Conservation (phyloP, 371 early-diverging fungal genomes). For the Globomyces sp. region DNA sequence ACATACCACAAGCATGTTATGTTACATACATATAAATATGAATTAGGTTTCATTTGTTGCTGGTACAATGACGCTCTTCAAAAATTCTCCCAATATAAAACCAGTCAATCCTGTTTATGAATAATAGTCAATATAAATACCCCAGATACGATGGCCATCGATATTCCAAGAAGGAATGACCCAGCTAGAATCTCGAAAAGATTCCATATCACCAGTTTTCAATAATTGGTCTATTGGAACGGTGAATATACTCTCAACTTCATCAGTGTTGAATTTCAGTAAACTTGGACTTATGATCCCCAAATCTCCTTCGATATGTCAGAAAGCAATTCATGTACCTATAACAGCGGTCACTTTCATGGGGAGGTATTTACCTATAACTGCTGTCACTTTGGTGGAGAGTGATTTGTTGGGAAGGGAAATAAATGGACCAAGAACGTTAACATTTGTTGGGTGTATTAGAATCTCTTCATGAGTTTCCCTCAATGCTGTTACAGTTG, state of each 20-base stretch:
- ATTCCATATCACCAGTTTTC: conserved; percentile 47
- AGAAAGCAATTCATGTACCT: not conserved
- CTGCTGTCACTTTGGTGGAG: conserved; percentile 30
- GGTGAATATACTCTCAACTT: conserved; percentile 71
- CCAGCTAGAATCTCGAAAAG: conserved; percentile 59
- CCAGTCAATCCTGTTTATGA: conserved; percentile 61
- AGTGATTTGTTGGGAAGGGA: conserved; percentile 64
- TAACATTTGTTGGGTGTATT: conserved; percentile 48
- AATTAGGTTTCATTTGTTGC: too few relatives aligned
- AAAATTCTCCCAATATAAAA: conserved; percentile 63
- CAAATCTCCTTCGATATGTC: conserved; percentile 9
- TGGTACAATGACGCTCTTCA: conserved; percentile 29
- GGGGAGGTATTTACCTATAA: not conserved
- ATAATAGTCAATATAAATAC: too few relatives aligned
- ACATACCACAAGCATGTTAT: too few relatives aligned
- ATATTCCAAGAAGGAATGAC: conserved; percentile 63
- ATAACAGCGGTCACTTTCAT: conserved; percentile 1
- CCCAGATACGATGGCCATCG: conserved; percentile 72
- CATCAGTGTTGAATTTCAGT: conserved; percentile 60
- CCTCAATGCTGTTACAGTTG: conserved; percentile 70
- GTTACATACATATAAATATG: too few relatives aligned
- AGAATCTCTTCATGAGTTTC: conserved; percentile 87
- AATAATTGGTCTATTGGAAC: conserved; percentile 66
- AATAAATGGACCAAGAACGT: conserved; percentile 65
- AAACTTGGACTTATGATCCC: conserved; percentile 19